These are phyloP conservation scores for Pseudozyma pruni DNA, from an alignment of 1,284 basidiomycete genomes.

Conservation along the genomic window DNA sequence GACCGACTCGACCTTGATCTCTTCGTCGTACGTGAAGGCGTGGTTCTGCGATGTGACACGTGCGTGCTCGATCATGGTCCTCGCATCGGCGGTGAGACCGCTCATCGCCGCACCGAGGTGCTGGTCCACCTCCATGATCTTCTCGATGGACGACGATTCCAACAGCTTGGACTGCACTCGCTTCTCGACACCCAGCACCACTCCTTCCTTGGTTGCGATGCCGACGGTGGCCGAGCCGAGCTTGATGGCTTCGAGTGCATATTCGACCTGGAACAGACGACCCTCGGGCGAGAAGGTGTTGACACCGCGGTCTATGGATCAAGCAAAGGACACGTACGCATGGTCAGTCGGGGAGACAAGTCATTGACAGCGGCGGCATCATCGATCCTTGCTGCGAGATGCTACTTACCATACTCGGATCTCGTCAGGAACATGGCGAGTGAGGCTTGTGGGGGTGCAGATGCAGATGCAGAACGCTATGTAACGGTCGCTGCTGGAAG, in stretches of 20 bases:
- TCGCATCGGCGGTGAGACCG: constrained; percentile 94
- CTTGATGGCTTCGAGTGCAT: constrained; percentile 79
- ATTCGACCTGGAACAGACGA: constrained; percentile 93
- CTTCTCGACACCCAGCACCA: constrained; percentile 96
- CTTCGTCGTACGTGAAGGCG: constrained; percentile 95
- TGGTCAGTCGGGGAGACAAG: constrained; percentile 6
- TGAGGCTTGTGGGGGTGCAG: constrained; percentile 2
- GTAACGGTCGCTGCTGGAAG: neutral
- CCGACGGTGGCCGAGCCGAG: constrained; percentile 96
- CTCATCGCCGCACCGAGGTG: constrained; percentile 99
- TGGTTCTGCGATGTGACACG: constrained; percentile 91
- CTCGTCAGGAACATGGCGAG: constrained; percentile 82
- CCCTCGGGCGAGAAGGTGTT: constrained; percentile 99
- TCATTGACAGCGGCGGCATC: neutral
- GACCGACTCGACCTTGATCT: constrained; percentile 82
- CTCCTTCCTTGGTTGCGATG: constrained; percentile 77
- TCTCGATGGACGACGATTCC: constrained; percentile 95
- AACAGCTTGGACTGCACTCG: constrained; percentile 96
- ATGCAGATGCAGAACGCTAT: neutral
- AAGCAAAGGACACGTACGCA: neutral
- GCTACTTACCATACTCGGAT: constrained; percentile 82
- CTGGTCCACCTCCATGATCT: constrained; percentile 99
- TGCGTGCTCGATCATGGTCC: constrained; percentile 99
- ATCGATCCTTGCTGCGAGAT: neutral
- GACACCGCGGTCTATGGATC: constrained; percentile 84